phyloP scores from a whole-genome alignment of 139 green algal species.

The Chlorella sp. region DNA sequence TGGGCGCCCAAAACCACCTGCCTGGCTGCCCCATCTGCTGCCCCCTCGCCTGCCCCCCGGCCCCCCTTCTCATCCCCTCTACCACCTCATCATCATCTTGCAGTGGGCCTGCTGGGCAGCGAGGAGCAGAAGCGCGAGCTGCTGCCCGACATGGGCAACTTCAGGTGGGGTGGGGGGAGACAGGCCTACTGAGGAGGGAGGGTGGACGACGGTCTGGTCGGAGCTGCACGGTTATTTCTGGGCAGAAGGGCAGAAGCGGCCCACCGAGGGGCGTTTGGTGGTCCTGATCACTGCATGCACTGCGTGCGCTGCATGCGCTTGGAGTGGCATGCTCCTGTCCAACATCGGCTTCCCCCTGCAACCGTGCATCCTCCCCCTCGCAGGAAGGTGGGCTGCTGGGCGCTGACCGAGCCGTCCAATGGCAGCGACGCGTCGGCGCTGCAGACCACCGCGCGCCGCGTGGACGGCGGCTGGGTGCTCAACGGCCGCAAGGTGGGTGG shows the following conservation, averaged over 20 bases:
- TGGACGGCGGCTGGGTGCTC: constrained; percentile 84
- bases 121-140: constrained; percentile 89
- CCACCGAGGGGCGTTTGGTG: too few relatives aligned
- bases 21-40: not conserved
- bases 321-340: too few relatives aligned
- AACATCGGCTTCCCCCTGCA: not conserved
- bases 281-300: too few relatives aligned
- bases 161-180: constrained; percentile 19
- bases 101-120: constrained; percentile 68
- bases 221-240: too few relatives aligned
- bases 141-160: constrained; percentile 77
- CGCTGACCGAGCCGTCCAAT: constrained; percentile 91
- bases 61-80: not conserved
- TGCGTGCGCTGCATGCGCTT: too few relatives aligned
- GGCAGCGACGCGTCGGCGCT: constrained; percentile 87
- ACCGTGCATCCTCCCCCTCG: not conserved
- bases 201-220: not conserved
- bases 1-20: too few relatives aligned
- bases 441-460: constrained; percentile 66
- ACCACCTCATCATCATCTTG: not conserved
- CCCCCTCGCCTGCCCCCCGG: not conserved
- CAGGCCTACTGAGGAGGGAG: not conserved
- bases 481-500: constrained; percentile 84
- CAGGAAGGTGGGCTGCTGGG: constrained; percentile 80
- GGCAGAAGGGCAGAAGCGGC: too few relatives aligned